Conservation (phyloP, 2,329 filamentous ascomycete species). For the Pochonia chlamydosporia region DNA sequence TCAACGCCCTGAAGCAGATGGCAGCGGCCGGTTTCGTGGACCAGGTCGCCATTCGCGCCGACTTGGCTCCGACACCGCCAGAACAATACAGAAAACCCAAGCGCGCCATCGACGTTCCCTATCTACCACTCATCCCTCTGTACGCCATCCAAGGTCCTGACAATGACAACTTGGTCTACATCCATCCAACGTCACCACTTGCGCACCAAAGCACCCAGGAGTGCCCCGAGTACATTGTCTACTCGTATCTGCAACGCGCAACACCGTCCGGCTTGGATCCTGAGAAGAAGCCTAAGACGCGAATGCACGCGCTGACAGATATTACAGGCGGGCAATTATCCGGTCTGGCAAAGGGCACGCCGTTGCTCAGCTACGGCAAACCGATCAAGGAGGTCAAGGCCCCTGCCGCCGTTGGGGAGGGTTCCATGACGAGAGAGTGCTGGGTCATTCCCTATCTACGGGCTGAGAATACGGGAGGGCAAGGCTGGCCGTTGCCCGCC, state of each 20-base stretch:
- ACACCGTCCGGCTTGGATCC: constrained; percentile 42
- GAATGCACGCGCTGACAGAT: constrained; percentile 84
- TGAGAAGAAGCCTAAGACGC: constrained; percentile 61
- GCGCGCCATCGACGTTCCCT: constrained; percentile 88
- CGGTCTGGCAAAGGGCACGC: constrained; percentile 76
- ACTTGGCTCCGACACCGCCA: constrained; percentile 70
- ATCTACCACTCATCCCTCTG: constrained; percentile 75
- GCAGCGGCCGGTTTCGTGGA: constrained; percentile 90
- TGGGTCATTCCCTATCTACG: constrained; percentile 77
- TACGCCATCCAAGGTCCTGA: constrained; percentile 33
- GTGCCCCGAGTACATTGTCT: constrained; percentile 83
- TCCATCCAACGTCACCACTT: constrained; percentile 81
- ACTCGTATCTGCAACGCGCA: constrained; percentile 74
- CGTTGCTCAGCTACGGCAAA: constrained; percentile 79
- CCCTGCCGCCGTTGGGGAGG: constrained; percentile 27
- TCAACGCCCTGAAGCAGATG: constrained; percentile 83
- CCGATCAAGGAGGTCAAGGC: constrained; percentile 75
- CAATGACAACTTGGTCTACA: constrained; percentile 66
- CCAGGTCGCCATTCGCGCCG: constrained; percentile 85
- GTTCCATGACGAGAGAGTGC: constrained; percentile 56
- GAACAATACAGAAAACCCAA: constrained; percentile 63
- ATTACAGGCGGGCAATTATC: constrained; percentile 71
- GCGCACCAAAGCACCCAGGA: constrained; percentile 63
- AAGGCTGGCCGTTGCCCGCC: constrained; percentile 82
- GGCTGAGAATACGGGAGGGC: constrained; percentile 58